phyloP scores from a whole-genome alignment of 441 rosid genomes.

The Corymbia calophylla region DNA sequence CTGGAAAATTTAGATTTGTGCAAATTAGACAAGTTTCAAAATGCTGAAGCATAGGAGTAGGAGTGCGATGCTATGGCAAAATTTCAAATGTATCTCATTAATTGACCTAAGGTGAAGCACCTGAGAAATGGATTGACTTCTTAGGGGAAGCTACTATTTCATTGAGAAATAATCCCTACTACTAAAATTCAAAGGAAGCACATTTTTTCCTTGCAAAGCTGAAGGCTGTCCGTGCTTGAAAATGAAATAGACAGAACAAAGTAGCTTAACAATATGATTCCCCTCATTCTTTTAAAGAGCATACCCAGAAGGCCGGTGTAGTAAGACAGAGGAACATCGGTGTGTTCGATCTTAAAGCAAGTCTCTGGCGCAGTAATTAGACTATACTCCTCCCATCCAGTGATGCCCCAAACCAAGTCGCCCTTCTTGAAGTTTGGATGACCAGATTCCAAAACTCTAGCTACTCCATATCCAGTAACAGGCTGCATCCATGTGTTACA shows the following conservation, averaged over 20 bases:
- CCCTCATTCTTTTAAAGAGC: neutral
- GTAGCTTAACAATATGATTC: neutral
- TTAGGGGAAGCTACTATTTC: neutral
- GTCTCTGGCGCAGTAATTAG: constrained; percentile 3
- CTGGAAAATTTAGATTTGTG: neutral
- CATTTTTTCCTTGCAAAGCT: neutral
- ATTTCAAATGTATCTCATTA: neutral
- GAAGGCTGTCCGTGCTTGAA: neutral
- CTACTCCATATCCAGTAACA: constrained; percentile 28
- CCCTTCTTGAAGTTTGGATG: constrained; percentile 23
- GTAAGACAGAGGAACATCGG: constrained; percentile 29
- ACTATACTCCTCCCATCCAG: constrained; percentile 42
- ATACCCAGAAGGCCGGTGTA: constrained; percentile 24
- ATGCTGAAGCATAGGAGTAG: neutral
- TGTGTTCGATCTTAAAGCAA: constrained; percentile 10
- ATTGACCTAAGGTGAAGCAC: neutral
- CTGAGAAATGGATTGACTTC: neutral
- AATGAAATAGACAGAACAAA: neutral
- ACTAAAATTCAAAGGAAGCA: neutral
- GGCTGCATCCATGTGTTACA: constrained; percentile 10
- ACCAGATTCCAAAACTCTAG: constrained; percentile 25
- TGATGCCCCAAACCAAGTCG: constrained; percentile 26
- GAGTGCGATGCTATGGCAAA: neutral
- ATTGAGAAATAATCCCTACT: neutral
- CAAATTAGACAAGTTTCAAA: neutral